These are phyloP conservation scores for Diaporthe amygdali DNA, from an alignment of 2,329 filamentous ascomycete species.

Conservation along the genomic window DNA sequence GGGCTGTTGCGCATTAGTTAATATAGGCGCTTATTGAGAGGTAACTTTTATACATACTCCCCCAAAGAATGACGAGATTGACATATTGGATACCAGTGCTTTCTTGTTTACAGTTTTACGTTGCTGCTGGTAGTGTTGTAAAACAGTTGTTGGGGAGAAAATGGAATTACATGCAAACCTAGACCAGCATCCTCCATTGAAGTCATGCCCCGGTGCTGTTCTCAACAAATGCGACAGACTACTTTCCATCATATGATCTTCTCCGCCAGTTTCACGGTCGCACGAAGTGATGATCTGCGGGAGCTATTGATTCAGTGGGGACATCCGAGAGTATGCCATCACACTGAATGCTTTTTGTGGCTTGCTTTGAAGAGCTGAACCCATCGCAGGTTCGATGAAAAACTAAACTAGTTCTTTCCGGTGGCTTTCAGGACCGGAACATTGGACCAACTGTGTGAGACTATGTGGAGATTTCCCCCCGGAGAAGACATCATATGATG, in stretches of 20 bases:
- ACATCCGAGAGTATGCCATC: not conserved
- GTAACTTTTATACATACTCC: not conserved
- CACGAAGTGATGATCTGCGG: not conserved
- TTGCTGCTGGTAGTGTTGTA: not conserved
- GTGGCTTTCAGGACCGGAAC: not conserved
- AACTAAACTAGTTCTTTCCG: not conserved
- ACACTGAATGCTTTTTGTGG: not conserved
- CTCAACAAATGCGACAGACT: too few relatives aligned
- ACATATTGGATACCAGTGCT: not conserved
- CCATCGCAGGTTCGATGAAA: not conserved
- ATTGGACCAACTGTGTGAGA: not conserved
- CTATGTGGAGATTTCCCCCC: too few relatives aligned
- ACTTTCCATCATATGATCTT: not conserved
- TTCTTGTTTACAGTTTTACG: too few relatives aligned
- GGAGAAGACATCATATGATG: too few relatives aligned
- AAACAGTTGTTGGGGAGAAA: not conserved
- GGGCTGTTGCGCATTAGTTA: slow-evolving; percentile 23
- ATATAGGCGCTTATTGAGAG: not conserved
- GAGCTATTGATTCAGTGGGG: not conserved
- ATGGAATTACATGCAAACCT: too few relatives aligned
- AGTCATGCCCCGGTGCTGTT: too few relatives aligned
- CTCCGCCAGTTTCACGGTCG: not conserved
- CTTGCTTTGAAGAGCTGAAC: not conserved
- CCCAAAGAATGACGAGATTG: not conserved
- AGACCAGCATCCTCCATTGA: too few relatives aligned